Evolutionary conservation across 768 basidiomycete genomes (phyloP).

Genomic region (Phanerochaete sordida): DNA sequence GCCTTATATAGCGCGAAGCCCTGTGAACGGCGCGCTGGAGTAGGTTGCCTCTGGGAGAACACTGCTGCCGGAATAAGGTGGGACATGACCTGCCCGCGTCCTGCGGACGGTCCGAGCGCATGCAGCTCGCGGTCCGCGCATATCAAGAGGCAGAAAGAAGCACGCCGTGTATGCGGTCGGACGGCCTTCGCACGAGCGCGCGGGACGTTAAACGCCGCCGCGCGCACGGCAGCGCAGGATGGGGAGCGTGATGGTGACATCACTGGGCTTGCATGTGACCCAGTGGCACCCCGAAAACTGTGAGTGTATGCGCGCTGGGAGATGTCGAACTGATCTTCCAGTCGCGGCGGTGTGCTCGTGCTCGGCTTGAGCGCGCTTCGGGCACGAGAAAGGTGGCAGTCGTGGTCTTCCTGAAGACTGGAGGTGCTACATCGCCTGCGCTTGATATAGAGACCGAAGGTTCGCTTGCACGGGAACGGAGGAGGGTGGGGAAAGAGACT

Average conservation of each 20-base stretch:
- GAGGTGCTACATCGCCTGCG: too few species aligned
- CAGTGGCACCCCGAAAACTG: background rate
- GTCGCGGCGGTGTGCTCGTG: background rate
- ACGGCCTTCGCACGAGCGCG: background rate
- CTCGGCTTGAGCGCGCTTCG: background rate
- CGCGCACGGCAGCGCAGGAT: background rate
- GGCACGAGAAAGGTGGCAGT: background rate
- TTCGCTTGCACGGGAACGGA: too few species aligned
- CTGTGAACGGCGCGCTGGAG: background rate
- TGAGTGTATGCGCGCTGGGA: background rate
- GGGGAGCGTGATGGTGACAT: background rate
- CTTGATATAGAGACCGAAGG: too few species aligned
- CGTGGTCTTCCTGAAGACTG: too few species aligned
- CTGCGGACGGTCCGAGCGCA: background rate
- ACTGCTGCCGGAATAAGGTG: background rate
- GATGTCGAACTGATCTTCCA: background rate
- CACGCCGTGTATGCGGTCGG: background rate
- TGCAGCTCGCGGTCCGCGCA: background rate
- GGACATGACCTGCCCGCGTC: background rate
- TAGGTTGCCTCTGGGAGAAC: background rate
- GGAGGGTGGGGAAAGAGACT: background rate
- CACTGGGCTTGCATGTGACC: constrained; percentile 1
- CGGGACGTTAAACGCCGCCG: background rate
- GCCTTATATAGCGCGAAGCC: background rate
- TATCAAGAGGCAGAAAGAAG: background rate